Conservation (phyloP, 371 early-diverging fungal genomes). For the Apophysomyces variabilis region DNA sequence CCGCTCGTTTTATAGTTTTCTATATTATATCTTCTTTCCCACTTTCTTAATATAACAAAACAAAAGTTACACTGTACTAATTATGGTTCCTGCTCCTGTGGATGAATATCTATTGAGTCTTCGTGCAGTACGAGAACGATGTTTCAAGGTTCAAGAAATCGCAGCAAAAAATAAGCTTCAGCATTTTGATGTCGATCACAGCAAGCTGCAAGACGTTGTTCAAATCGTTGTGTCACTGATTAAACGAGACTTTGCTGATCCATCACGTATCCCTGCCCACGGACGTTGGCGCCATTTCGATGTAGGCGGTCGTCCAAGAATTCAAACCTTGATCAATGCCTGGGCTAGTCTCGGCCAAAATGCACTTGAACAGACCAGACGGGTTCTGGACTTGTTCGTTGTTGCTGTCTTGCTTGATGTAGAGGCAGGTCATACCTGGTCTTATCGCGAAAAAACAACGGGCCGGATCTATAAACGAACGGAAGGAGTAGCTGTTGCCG, state of each 20-base stretch:
- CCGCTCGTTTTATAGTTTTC: neutral
- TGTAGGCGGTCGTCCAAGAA: constrained; percentile 62
- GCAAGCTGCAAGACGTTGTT: constrained; percentile 70
- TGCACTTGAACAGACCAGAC: constrained; percentile 66
- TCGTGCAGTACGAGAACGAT: constrained; percentile 78
- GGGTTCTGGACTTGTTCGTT: constrained; percentile 83
- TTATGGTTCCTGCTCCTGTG: constrained; percentile 24
- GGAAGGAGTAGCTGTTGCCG: constrained; percentile 90
- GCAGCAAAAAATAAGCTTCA: constrained; percentile 58
- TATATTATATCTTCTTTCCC: neutral
- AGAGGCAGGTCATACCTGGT: constrained; percentile 86
- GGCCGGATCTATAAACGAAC: constrained; percentile 66
- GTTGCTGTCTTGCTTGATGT: constrained; percentile 90
- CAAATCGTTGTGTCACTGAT: constrained; percentile 75
- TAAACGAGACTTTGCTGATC: constrained; percentile 69
- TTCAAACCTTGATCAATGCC: constrained; percentile 58
- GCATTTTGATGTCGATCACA: constrained; percentile 76
- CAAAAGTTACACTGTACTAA: neutral
- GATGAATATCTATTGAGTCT: constrained; percentile 71
- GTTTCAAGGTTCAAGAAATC: constrained; percentile 67
- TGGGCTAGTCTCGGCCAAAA: constrained; percentile 51
- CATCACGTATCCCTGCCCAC: constrained; percentile 78
- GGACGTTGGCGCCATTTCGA: constrained; percentile 92
- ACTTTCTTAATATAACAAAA: constrained; percentile 5
- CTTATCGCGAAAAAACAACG: constrained; percentile 64